Percentiles rank a stretch among this genome's conserved stretches.
phyloP scores from a whole-genome alignment of 495 filamentous ascomycete genomes.

The Rostrohypoxylon terebratum region DNA sequence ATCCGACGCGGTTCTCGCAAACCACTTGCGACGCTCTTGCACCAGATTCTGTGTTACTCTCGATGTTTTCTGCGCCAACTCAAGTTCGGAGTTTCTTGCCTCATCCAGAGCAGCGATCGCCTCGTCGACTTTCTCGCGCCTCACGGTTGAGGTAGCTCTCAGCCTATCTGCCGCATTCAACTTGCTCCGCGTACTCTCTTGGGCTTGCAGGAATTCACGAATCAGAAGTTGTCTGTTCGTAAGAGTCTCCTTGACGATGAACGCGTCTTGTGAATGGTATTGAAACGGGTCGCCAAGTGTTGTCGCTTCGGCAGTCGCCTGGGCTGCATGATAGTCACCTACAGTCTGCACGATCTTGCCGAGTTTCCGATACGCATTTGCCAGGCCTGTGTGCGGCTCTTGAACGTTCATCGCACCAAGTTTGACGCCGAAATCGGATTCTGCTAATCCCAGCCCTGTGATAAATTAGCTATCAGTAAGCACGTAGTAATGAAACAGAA shows the following conservation, averaged over 20 bases:
- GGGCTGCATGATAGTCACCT: conserved; percentile 96
- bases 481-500: background rate
- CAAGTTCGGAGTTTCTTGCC: conserved; percentile 79
- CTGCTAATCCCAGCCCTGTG: conserved; percentile 87
- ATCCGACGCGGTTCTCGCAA: conserved; percentile 84
- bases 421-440: conserved; percentile 93
- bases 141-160: conserved; percentile 83
- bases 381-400: conserved; percentile 88
- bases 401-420: conserved; percentile 85
- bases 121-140: conserved; percentile 95
- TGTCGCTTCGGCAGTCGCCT: conserved; percentile 95
- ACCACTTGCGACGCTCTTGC: conserved; percentile 91
- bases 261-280: conserved; percentile 95
- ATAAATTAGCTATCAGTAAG: conserved; percentile 31
- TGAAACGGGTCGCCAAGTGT: conserved; percentile 93
- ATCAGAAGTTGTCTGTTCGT: conserved; percentile 99
- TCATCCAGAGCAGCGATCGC: conserved; percentile 90
- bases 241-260: conserved; percentile 98
- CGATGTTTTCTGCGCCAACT: conserved; percentile 83
- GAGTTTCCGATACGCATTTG: conserved; percentile 92
- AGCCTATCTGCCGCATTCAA: conserved; percentile 87
- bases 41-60: conserved; percentile 90
- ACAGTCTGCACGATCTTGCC: conserved; percentile 91
- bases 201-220: conserved; percentile 89
- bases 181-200: conserved; percentile 81